Base-by-base conservation (phyloP, 257 asterid genomes). In the Primulina huaijiensis region DNA sequence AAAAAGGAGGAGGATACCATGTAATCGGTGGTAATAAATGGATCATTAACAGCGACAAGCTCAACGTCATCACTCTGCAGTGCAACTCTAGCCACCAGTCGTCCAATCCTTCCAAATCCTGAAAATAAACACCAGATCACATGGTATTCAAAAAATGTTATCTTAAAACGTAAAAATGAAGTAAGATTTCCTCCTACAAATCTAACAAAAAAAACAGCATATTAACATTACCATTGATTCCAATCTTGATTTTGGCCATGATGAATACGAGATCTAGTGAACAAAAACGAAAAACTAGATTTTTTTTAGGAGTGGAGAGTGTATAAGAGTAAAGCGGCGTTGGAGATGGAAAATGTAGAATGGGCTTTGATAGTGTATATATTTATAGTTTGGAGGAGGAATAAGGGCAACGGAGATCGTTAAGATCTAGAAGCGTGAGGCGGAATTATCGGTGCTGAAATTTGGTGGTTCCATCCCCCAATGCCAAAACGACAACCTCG, bases 71-170 rank as follows among this genome's bases (percentile, higher is more conserved):
- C 90, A 38, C 96, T 89, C 75, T 64, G 85, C 1, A 91, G 82
- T 6, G 92, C 95, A 2, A 91, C 97, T 71, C 95, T 81, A 0
- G 97, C 97, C 38, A 91, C 97, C 89, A 91, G 76, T 69, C 96
- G 92, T 5, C 95, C 95, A 72, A 91, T 91, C 76, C 92, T 84
- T 81, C 97, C 97, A 53, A 90, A 89, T 25, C 97, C 97, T 90
- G 12, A 27, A 60, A 62, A 37, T 2, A 50, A 33, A 23, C 68
- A 74, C 19, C 46, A 50, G 56, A 68, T 68, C 40, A 62, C 34
- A 58, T 50, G 7, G 6, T 59, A 56, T 52, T 17, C 16, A 66
- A 27, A 10, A 6, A 50, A 8, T 14, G 19, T 17, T 0, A 1
- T 27, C 14, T 7, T 7, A 60, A 57, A 57, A 0, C 3, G 29